Evolutionary conservation across 2,329 filamentous ascomycete genomes (phyloP).

Genomic region (Curvularia sp.): DNA sequence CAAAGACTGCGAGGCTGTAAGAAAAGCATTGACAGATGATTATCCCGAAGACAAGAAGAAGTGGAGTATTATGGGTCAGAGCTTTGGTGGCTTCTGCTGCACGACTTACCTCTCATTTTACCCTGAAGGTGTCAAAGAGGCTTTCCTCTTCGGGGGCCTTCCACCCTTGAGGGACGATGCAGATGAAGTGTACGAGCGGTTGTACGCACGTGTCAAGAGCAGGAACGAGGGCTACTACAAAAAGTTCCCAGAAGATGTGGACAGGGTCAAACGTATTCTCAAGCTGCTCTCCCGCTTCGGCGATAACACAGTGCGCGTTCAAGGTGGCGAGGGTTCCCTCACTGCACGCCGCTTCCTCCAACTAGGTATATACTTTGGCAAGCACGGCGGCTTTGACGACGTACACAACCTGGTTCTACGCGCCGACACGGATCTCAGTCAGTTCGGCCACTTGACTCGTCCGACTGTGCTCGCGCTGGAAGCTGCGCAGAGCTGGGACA

Average conservation of each 20-base stretch:
- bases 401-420: constrained; percentile 68
- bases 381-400: constrained; percentile 62
- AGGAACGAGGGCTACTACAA: constrained; percentile 81
- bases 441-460: constrained; percentile 77
- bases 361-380: constrained; percentile 78
- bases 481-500: constrained; percentile 72
- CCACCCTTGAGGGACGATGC: constrained; percentile 75
- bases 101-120: constrained; percentile 83
- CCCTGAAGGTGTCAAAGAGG: constrained; percentile 78
- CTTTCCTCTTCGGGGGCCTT: constrained; percentile 84
- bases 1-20: constrained; percentile 84
- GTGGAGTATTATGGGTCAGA: constrained; percentile 90
- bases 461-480: constrained; percentile 75
- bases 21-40: constrained; percentile 73
- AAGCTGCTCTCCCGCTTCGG: constrained; percentile 65
- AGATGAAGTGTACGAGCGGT: constrained; percentile 76
- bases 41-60: constrained; percentile 73
- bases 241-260: constrained; percentile 84
- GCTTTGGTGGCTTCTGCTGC: constrained; percentile 87
- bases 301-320: constrained; percentile 68
- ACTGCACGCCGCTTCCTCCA: constrained; percentile 78
- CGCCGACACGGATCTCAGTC: constrained; percentile 74
- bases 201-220: constrained; percentile 72
- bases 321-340: constrained; percentile 71
- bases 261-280: constrained; percentile 71